Conservation (phyloP, 306 rosid species). For the Cyclanthera cordifolia region DNA sequence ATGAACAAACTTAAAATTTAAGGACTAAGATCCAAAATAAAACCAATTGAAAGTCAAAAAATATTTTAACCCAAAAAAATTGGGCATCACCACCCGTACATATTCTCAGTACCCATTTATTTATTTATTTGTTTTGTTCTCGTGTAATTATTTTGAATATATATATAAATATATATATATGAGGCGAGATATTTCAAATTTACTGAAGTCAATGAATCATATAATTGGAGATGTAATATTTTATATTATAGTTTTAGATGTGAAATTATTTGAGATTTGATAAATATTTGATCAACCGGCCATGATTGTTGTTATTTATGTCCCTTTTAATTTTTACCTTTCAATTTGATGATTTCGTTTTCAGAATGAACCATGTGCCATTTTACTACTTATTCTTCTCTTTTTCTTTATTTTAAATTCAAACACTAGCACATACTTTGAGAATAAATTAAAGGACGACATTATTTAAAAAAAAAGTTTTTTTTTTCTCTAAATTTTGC, state of each 20-base stretch:
- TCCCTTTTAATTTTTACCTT: not conserved
- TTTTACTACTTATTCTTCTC: not conserved
- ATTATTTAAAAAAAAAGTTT: not conserved
- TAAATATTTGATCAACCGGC: not conserved
- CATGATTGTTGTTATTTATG: not conserved
- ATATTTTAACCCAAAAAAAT: no score
- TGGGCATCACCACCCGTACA: slow-evolving; percentile 11
- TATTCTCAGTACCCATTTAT: not conserved
- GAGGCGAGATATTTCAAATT: not conserved
- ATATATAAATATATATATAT: no score
- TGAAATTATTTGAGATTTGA: not conserved
- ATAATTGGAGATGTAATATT: not conserved
- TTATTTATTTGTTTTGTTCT: not conserved
- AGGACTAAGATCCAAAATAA: no score
- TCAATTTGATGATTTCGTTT: not conserved
- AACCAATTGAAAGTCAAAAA: no score
- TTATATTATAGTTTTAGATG: not conserved
- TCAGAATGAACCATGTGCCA: not conserved
- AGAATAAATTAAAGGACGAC: not conserved
- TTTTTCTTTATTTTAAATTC: not conserved
- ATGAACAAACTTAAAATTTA: no score
- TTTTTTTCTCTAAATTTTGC: no score
- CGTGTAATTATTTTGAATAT: no score
- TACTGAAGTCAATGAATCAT: not conserved
- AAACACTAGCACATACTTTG: no score